These are phyloP conservation scores for Peziza echinospora DNA, from an alignment of 495 filamentous ascomycete genomes.

Conservation along the genomic window DNA sequence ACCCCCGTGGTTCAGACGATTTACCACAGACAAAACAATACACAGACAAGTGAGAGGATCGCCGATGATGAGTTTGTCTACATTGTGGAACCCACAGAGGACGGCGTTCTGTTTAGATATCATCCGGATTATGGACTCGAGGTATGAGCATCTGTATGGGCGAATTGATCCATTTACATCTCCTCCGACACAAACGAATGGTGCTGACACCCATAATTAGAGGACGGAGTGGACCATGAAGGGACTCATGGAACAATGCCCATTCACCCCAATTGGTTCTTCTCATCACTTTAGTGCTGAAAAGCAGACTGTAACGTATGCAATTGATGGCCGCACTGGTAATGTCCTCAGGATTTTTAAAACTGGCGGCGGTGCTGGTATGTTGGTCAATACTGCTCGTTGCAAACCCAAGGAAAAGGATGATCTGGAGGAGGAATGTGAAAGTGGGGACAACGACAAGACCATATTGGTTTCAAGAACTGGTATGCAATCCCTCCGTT, in stretches of 20 bases:
- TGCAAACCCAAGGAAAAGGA: conserved; percentile 37
- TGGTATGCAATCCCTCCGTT: conserved; percentile 16
- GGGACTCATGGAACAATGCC: conserved; percentile 42
- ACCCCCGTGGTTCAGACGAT: conserved; percentile 76
- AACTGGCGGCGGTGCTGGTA: conserved; percentile 27
- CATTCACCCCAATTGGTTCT: conserved; percentile 18
- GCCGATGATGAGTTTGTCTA: conserved; percentile 71
- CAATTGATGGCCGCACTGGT: conserved; percentile 67
- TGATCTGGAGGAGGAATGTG: conserved; percentile 43
- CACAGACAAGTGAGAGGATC: conserved; percentile 29
- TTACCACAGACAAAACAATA: conserved; percentile 56
- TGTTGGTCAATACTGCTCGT: conserved; percentile 27
- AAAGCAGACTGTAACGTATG: conserved; percentile 75
- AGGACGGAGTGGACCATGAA: conserved; percentile 31
- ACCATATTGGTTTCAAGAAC: conserved; percentile 20
- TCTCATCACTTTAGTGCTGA: conserved; percentile 65
- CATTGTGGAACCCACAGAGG: conserved; percentile 82
- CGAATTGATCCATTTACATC: too few relatives aligned
- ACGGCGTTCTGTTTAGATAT: conserved; percentile 80
- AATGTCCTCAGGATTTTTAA: conserved; percentile 45
- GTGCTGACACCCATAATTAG: too few relatives aligned
- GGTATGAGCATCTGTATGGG: too few relatives aligned
- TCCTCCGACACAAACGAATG: too few relatives aligned
- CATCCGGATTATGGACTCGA: conserved; percentile 29
- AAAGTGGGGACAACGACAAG: conserved; percentile 23